Base-by-base conservation (phyloP, 177 flowering plant species). In the Vitis hybrid region DNA sequence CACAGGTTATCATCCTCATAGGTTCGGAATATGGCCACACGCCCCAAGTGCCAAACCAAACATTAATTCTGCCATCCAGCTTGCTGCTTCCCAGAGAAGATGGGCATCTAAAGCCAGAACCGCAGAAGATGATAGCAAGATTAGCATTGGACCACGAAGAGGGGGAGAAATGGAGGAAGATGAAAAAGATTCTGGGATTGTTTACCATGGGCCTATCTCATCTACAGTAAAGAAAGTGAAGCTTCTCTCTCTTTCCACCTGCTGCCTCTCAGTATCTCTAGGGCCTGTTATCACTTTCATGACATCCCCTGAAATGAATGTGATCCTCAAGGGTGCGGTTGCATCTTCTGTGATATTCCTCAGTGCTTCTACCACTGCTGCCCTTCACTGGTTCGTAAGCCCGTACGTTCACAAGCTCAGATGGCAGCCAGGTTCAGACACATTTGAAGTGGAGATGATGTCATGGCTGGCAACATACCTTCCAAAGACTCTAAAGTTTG, bases 351-450 rank as follows among this genome's bases (percentile, higher is more conserved):
- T 91, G 31, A 93, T 95, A 64, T 88, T 95, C 80, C 62, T 95
- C 21, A 95, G 99, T 77, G 99, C 99, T 71, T 67, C 97, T 11
- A 95, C 97, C 29, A 95, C 99, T n/a, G 93, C 75, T 11, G 88
- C 80, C 51, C 96, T 95, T 70, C 98, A 95, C 81, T 95, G 99
- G 99, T 95, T 95, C 72, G 98, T 89, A 19, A 95, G 91, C 85
- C 98, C 99, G 2, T 95, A 95, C 59, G 71, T 95, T 76, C 99
- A 95, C 85, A 93, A 88, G 82, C 85, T 95, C 22, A 89, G 83
- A 74, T 95, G 99, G 99, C 87, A 84, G 72, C 99, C 99, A 11
- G 97, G 98, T 39, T 87, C 97, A 19, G 97, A 93, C 72, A 85
- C 71, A 70, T 89, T 89, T 62, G 92, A 91, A 78, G 98, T 93